Evolutionary conservation across 1,139 yeast species (phyloP).

Genomic region (Yamadazyma blattariae): DNA sequence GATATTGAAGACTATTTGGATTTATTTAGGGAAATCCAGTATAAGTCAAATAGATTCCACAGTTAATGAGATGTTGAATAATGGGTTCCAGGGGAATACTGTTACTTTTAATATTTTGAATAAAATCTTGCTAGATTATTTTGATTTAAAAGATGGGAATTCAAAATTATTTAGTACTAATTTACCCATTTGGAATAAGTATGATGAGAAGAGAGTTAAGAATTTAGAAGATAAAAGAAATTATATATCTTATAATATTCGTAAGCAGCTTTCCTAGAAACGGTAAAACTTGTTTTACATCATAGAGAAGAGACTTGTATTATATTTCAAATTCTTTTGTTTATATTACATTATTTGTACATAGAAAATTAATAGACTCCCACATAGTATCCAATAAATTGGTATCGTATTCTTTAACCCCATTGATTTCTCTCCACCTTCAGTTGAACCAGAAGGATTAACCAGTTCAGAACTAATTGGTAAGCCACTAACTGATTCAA

Average conservation of each 20-base stretch:
- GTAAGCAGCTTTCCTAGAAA: conserved; percentile 1
- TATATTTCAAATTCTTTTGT: not conserved
- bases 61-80: conserved; percentile 38
- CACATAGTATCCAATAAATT: conserved; percentile 1
- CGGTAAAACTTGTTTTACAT: too few species aligned
- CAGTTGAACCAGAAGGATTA: conserved; percentile 3
- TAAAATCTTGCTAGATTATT: conserved; percentile 35
- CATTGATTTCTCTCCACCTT: conserved; percentile 1
- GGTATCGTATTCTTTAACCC: not conserved
- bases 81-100: conserved; percentile 40
- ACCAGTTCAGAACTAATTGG: not conserved
- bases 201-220: conserved; percentile 33
- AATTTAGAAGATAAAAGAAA: conserved; percentile 19
- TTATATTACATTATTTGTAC: not conserved
- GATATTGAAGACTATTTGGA: conserved; percentile 36
- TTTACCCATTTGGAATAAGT: conserved; percentile 34
- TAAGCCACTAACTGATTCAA: not conserved
- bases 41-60: conserved; percentile 35
- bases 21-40: conserved; percentile 36
- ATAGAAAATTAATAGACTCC: not conserved
- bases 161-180: conserved; percentile 11
- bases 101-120: conserved; percentile 36
- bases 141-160: conserved; percentile 32
- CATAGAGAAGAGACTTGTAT: too few species aligned
- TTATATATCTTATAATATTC: not conserved